Conservation (phyloP, 1,284 basidiomycete genomes). For the Heterobasidion parviporum region DNA sequence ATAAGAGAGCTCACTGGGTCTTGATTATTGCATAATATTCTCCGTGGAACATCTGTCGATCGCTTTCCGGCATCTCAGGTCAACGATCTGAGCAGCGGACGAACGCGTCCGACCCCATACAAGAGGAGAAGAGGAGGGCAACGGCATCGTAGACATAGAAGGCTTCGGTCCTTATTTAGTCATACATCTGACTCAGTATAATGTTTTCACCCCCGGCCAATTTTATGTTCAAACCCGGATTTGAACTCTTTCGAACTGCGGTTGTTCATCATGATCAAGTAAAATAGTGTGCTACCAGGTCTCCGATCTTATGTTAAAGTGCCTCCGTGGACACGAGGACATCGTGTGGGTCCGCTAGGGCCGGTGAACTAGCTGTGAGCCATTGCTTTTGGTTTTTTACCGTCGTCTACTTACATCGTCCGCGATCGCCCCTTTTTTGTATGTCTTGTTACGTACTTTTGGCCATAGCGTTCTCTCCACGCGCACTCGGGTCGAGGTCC, state of each 20-base stretch:
- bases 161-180: neutral
- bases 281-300: no score
- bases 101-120: neutral
- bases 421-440: neutral
- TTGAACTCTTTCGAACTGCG: neutral
- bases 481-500: slow-evolving; percentile 1
- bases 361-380: neutral
- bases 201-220: neutral
- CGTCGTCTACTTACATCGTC: neutral
- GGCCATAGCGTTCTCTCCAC: neutral
- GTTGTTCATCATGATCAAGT: neutral
- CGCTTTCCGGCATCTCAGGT: slow-evolving; percentile 10
- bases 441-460: slow-evolving; percentile 1
- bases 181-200: neutral
- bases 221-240: no score
- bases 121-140: slow-evolving; percentile 11
- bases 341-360: neutral
- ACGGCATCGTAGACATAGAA: slow-evolving; percentile 9
- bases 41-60: slow-evolving; percentile 21
- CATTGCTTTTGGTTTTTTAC: neutral
- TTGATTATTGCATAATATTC: slow-evolving; percentile 48
- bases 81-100: slow-evolving; percentile 3
- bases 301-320: no score
- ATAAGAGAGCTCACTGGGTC: slow-evolving; percentile 60
- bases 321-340: no score